Conservation (phyloP, 768 basidiomycete genomes). For the Amyloporia xantha region DNA sequence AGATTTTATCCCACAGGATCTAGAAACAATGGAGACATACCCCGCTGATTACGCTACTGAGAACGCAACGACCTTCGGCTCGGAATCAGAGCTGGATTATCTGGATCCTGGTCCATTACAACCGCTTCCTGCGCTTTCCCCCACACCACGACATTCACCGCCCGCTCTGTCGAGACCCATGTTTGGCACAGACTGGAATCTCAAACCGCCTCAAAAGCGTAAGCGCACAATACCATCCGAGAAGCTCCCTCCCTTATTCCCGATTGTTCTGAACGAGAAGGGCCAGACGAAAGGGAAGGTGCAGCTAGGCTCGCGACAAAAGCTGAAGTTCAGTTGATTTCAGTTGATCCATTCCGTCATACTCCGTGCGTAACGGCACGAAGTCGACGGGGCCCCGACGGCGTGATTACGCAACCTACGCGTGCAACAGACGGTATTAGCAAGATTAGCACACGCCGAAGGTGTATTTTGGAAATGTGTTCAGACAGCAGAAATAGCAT, state of each 20-base stretch:
- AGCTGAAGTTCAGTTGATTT: background rate
- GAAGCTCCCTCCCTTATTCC: background rate
- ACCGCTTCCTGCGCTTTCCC: background rate
- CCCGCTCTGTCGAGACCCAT: background rate
- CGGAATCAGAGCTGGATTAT: background rate
- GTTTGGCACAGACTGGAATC: slow-evolving; percentile 7
- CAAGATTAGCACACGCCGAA: background rate
- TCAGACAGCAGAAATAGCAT: background rate
- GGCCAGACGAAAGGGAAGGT: background rate
- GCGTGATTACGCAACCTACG: too few species aligned
- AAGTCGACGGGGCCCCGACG: too few species aligned
- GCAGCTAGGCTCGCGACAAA: slow-evolving; percentile 5
- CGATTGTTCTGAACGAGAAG: background rate
- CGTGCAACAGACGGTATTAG: too few species aligned
- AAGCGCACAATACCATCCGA: background rate
- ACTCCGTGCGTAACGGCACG: background rate
- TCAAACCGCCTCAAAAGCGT: background rate
- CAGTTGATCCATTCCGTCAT: background rate
- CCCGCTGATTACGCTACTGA: background rate
- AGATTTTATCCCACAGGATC: background rate
- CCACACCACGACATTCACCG: background rate
- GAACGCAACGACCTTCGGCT: background rate
- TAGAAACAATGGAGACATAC: background rate
- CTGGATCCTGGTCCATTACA: background rate
- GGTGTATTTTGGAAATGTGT: too few species aligned